Base-by-base conservation (phyloP, 2,329 filamentous ascomycete species). In the Cadophora gregata region DNA sequence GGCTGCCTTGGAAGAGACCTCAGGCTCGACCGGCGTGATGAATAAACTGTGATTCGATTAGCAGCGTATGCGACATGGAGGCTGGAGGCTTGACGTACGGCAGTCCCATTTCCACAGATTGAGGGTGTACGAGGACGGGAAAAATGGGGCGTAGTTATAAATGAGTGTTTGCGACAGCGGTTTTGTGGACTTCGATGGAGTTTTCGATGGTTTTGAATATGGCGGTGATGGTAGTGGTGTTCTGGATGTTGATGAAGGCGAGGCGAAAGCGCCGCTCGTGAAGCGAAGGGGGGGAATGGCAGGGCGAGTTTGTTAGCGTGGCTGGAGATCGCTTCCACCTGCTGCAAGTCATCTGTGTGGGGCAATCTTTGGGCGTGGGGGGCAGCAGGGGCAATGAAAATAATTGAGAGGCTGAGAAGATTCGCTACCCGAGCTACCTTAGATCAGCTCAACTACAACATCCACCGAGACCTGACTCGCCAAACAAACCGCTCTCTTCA, bases 1-100 rank as follows among this genome's bases (percentile, higher is more conserved):
- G 55, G 70, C 59, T 5, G 69, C 60, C 66, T 74, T 74, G n/a
- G 69, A 64, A 31, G 71, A 64, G 50, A 70, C 59, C 60, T 75
- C 72, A 65, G 75, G 73, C 67, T 74, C 73, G 42, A 70, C 59
- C 48, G 75, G 76, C 36, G 71, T 70, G 65, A 75, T 70, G 47
- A 76, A 77, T 51, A 77, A 70, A 69, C 76, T 78, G 56, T 60
- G 59, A 63, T 64, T 29, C 63, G 42, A 63, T 77, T 69, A 75
- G 70, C 69, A 64, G 65, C 50, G 65, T 27, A 67, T 59, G 61
- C 51, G 47, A 68, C 60, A 62, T 51, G 64, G 65, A 69, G 65
- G 63, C 65, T 70, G 70, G 64, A 51, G 48, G 38, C 8, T 9
- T 33, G 12, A 64, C 74, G 69, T 71, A 78, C 76, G 74, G 76